phyloP scores from a whole-genome alignment of 2,329 filamentous ascomycete species.

The Albifimbria verrucaria region DNA sequence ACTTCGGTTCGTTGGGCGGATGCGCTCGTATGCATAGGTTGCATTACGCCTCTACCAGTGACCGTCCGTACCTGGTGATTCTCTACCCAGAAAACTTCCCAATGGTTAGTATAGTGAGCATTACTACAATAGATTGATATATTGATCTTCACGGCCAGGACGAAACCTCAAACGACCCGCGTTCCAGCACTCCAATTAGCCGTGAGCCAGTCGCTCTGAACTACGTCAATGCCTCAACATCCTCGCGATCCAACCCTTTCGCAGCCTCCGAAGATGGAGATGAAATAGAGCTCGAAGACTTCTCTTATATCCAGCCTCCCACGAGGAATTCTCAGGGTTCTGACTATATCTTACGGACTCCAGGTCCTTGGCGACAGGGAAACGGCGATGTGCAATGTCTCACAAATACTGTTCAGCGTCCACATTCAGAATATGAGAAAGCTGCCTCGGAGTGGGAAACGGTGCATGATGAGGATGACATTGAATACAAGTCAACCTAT shows the following conservation, averaged over 20 bases:
- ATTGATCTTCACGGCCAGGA: too few relatives aligned
- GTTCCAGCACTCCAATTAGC: neutral
- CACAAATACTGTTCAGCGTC: too few relatives aligned
- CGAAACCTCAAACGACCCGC: neutral
- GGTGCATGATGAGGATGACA: slow-evolving; percentile 21
- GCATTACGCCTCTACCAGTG: too few relatives aligned
- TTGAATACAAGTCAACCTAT: slow-evolving; percentile 2
- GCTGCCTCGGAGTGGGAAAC: slow-evolving; percentile 28
- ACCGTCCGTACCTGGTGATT: too few relatives aligned
- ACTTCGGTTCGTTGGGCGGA: too few relatives aligned
- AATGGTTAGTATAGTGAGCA: too few relatives aligned
- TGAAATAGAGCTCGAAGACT: slow-evolving; percentile 12
- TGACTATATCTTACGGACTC: too few relatives aligned
- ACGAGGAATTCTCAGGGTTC: neutral
- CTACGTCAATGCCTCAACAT: neutral
- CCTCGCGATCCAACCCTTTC: slow-evolving; percentile 6
- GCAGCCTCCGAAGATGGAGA: slow-evolving; percentile 2
- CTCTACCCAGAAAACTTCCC: too few relatives aligned
- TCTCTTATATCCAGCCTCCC: slow-evolving; percentile 8
- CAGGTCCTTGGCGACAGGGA: too few relatives aligned
- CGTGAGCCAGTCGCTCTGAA: neutral
- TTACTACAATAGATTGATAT: too few relatives aligned
- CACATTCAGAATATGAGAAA: slow-evolving; percentile 13
- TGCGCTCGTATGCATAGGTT: too few relatives aligned
- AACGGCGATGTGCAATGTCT: too few relatives aligned